Conservation (phyloP, 768 basidiomycete genomes). For the Lentinula boryana region DNA sequence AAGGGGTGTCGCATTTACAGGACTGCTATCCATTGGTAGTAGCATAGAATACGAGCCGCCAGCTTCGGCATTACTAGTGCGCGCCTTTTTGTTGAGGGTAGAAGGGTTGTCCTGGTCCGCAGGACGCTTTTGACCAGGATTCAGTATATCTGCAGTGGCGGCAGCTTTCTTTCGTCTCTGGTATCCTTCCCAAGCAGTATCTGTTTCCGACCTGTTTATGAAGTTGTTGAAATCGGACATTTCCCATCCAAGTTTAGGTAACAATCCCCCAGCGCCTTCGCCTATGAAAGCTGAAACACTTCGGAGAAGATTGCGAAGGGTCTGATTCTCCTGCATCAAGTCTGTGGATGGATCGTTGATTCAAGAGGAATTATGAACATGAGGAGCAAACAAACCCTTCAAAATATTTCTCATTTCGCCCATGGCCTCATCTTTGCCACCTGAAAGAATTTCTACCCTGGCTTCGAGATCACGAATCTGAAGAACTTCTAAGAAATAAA, state of each 20-base stretch:
- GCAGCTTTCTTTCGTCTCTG: conserved; percentile 56
- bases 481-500: conserved; percentile 3
- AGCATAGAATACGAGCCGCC: conserved; percentile 53
- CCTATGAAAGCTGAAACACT: conserved; percentile 78
- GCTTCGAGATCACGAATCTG: conserved; percentile 96
- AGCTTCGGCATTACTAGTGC: conserved; percentile 26
- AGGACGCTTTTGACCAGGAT: conserved; percentile 41
- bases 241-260: conserved; percentile 78
- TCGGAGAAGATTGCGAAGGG: conserved; percentile 72
- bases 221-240: conserved; percentile 73
- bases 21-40: conserved; percentile 41
- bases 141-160: conserved; percentile 16
- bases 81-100: conserved; percentile 43
- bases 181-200: conserved; percentile 90
- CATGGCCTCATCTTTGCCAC: conserved; percentile 85
- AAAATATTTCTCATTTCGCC: conserved; percentile 79
- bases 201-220: conserved; percentile 83
- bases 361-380: neutral
- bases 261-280: conserved; percentile 74
- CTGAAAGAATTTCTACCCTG: conserved; percentile 89
- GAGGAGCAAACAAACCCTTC: conserved; percentile 42
- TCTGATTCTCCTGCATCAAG: conserved; percentile 86
- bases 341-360: conserved; percentile 32
- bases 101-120: conserved; percentile 38
- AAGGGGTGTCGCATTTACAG: conserved; percentile 29